phyloP scores from a whole-genome alignment of 2,329 filamentous ascomycete species.

The Exophiala xenobiotica region DNA sequence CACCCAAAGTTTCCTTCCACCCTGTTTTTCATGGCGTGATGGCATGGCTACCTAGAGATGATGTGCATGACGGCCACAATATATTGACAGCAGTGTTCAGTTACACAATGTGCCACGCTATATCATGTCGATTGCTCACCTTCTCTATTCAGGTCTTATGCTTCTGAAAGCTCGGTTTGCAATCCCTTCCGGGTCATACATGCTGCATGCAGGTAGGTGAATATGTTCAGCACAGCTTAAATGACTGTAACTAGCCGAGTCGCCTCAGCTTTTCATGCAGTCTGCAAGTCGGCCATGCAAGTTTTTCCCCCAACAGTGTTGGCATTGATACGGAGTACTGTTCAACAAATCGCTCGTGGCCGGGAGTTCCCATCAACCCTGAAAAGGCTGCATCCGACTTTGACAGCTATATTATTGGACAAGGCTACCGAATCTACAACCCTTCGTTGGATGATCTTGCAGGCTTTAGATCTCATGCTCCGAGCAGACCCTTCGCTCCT shows the following conservation, averaged over 20 bases:
- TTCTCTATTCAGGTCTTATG: too few relatives aligned
- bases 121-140: too few relatives aligned
- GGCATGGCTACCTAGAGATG: neutral
- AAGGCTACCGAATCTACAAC: conserved; percentile 19
- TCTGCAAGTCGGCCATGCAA: too few relatives aligned
- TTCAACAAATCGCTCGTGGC: neutral
- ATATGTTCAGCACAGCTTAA: neutral
- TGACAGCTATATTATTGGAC: conserved; percentile 1
- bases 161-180: neutral
- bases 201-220: neutral
- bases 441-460: conserved; percentile 10
- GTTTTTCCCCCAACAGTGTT: conserved; percentile 2
- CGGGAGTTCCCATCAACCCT: neutral
- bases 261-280: conserved; percentile 19
- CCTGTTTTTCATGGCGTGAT: neutral
- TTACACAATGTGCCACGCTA: too few relatives aligned
- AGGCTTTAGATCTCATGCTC: too few relatives aligned
- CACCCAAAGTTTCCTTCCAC: conserved; percentile 5
- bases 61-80: conserved; percentile 1
- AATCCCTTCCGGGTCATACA: conserved; percentile 1
- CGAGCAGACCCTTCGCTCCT: neutral
- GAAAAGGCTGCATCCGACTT: neutral
- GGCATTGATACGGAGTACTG: neutral
- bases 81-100: too few relatives aligned
- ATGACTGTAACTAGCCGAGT: conserved; percentile 2